These are phyloP conservation scores for Candida xyloterini DNA, from an alignment of 805 yeast genomes.

Conservation along the genomic window DNA sequence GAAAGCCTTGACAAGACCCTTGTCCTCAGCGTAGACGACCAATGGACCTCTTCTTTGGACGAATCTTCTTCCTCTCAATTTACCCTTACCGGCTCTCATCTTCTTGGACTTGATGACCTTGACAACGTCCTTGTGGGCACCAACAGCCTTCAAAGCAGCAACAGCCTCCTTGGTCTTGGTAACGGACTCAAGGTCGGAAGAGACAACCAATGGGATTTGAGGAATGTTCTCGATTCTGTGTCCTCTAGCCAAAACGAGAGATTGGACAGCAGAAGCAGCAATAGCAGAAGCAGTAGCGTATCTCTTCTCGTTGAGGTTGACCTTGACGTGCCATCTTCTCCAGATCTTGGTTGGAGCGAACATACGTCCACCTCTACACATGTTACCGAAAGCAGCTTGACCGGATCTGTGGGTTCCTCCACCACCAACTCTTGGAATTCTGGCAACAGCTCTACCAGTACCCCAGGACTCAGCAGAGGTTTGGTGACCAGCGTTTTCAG, in stretches of 20 bases:
- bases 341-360: constrained; percentile 99
- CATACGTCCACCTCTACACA: constrained; percentile 99
- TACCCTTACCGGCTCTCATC: constrained; percentile 99
- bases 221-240: constrained; percentile 98
- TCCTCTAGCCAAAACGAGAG: constrained; percentile 99
- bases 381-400: constrained; percentile 99
- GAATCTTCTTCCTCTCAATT: constrained; percentile 98
- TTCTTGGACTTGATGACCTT: constrained; percentile 98
- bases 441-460: constrained; percentile 99
- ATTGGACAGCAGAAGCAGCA: constrained; percentile 98
- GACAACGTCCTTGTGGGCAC: constrained; percentile 98
- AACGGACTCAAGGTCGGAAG: constrained; percentile 88
- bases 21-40: constrained; percentile 96
- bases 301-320: constrained; percentile 99
- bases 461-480: constrained; percentile 99
- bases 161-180: constrained; percentile 98
- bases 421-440: constrained; percentile 99
- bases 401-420: constrained; percentile 99
- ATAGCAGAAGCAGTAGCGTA: constrained; percentile 99
- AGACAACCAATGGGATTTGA: constrained; percentile 97
- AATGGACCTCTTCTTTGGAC: constrained; percentile 99
- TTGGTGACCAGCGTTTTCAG: constrained; percentile 99
- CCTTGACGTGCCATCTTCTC: constrained; percentile 99
- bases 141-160: constrained; percentile 95
- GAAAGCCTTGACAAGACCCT: constrained; percentile 97